These are phyloP conservation scores for Urtica urens DNA, from an alignment of 306 rosid species.

Conservation along the genomic window DNA sequence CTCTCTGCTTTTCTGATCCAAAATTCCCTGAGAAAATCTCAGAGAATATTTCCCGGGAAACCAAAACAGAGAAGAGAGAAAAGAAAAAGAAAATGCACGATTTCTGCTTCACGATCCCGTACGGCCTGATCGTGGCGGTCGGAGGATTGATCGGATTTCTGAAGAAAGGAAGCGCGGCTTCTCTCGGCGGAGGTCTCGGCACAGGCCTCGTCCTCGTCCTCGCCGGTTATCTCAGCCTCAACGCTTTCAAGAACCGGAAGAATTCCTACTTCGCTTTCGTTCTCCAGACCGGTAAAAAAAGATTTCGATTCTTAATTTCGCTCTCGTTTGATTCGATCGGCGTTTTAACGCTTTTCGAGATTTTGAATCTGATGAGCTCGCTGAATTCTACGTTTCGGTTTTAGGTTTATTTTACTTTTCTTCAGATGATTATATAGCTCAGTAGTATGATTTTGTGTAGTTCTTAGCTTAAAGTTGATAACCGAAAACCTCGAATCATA, in stretches of 20 bases:
- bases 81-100: conserved; percentile 53
- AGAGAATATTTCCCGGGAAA: conserved; percentile 10
- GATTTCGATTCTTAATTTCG: not conserved
- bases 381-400: too few species aligned
- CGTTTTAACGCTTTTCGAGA: too few species aligned
- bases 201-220: conserved; percentile 48
- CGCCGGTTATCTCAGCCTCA: conserved; percentile 74
- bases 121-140: conserved; percentile 50
- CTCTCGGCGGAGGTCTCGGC: conserved; percentile 57
- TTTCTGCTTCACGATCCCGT: conserved; percentile 87
- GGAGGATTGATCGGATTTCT: conserved; percentile 67
- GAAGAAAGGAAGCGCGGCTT: conserved; percentile 60
- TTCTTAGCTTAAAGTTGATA: too few species aligned
- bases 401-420: too few species aligned
- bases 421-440: too few species aligned
- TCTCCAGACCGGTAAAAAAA: conserved; percentile 56
- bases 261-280: conserved; percentile 50
- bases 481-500: too few species aligned
- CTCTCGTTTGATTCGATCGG: not conserved
- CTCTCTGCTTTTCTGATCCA: conserved; percentile 6
- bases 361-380: too few species aligned
- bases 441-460: too few species aligned
- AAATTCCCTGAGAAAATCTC: conserved; percentile 1
- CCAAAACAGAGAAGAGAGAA: not conserved
- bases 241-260: conserved; percentile 50